phyloP scores from a whole-genome alignment of 169 alveolate species.

The Eimeria acervulina region DNA sequence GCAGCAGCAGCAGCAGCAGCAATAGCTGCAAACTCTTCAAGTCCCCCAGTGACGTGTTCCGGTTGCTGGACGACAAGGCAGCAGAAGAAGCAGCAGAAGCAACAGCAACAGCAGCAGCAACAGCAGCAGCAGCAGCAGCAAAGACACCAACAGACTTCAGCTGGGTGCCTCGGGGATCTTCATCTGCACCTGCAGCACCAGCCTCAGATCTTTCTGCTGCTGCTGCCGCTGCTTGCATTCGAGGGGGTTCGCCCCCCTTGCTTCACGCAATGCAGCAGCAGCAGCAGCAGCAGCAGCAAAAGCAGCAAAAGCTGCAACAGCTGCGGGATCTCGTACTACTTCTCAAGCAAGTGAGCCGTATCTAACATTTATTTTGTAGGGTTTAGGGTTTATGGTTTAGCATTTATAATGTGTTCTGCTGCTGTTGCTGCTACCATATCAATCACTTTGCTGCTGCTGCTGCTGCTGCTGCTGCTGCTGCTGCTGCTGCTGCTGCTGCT shows the following conservation, averaged over 20 bases:
- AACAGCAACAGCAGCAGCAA: constrained; percentile 53
- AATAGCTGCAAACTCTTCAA: not conserved
- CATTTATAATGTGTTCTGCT: not conserved
- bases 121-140: constrained; percentile 42
- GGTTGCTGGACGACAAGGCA: not conserved
- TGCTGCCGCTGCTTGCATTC: constrained; percentile 18
- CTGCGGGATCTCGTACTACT: constrained; percentile 51
- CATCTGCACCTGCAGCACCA: not conserved
- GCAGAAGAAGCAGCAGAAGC: constrained; percentile 41
- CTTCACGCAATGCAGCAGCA: constrained; percentile 31
- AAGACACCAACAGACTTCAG: not conserved
- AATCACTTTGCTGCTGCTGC: not conserved
- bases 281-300: constrained; percentile 22
- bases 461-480: constrained; percentile 36
- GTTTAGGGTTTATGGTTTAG: not conserved
- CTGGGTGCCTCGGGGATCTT: constrained; percentile 3
- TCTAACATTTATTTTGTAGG: not conserved
- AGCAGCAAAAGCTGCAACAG: constrained; percentile 58
- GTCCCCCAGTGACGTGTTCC: not conserved
- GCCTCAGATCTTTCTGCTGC: not conserved
- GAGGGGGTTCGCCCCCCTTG: constrained; percentile 28
- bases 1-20: constrained; percentile 51
- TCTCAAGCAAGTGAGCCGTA: constrained; percentile 17
- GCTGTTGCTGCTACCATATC: not conserved
- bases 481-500: constrained; percentile 61